Conservation (phyloP, 768 basidiomycete species). For the Suillus lakei region DNA sequence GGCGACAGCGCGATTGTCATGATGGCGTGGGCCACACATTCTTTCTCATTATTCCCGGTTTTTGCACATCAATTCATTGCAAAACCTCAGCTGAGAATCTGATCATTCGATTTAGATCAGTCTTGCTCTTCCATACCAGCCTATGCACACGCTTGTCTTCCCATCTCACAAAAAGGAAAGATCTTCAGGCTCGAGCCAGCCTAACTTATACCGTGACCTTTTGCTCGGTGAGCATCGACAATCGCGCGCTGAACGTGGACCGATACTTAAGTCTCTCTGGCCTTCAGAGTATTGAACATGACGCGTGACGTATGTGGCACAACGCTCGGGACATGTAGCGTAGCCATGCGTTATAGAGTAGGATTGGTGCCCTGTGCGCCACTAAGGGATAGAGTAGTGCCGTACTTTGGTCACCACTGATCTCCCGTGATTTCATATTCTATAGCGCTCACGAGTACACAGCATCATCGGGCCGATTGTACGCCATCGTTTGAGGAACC, state of each 20-base stretch:
- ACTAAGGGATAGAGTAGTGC: neutral
- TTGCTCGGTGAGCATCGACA: neutral
- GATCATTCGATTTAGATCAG: neutral
- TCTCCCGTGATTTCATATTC: neutral
- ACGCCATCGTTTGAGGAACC: neutral
- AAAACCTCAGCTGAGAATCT: neutral
- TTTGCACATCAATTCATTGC: neutral
- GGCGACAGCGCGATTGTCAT: neutral
- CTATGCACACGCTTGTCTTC: neutral
- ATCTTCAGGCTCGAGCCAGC: neutral
- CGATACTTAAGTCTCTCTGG: neutral
- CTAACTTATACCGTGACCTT: neutral
- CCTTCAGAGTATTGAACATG: neutral
- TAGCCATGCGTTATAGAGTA: neutral
- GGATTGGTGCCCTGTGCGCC: neutral
- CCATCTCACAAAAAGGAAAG: neutral
- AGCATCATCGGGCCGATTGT: neutral
- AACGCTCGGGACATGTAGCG: neutral
- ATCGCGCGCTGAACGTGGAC: neutral
- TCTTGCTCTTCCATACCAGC: neutral
- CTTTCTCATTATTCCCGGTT: too few species aligned
- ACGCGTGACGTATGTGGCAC: neutral
- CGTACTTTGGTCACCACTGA: neutral
- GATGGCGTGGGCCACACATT: neutral
- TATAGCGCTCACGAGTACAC: neutral